Evolutionary conservation across 1,139 yeast genomes (phyloP).

Genomic region (Hanseniaspora sp.): DNA sequence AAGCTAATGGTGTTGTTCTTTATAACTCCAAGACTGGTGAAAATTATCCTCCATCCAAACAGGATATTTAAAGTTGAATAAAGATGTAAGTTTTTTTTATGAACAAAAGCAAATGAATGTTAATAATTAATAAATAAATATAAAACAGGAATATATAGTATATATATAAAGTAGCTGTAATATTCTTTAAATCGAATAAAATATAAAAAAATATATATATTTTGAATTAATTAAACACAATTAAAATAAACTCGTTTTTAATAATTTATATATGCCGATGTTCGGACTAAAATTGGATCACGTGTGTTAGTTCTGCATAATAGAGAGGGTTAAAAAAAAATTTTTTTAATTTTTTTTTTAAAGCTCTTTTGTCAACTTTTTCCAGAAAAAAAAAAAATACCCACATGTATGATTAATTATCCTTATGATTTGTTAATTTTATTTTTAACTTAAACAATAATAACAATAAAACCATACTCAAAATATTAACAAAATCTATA

Average conservation of each 20-base stretch:
- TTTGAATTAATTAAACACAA: no score
- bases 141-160: background rate
- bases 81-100: background rate
- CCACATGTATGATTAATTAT: no score
- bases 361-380: no score
- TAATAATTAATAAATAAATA: background rate
- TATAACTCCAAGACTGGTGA: constrained; percentile 35
- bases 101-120: background rate
- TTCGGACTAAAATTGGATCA: background rate
- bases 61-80: constrained; percentile 4
- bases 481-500: background rate
- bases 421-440: no score
- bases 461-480: background rate
- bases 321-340: no score
- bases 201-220: no score
- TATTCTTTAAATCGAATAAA: no score
- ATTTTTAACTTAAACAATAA: no score
- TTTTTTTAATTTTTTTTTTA: no score
- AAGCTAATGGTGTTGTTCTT: constrained; percentile 41
- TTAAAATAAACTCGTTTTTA: no score
- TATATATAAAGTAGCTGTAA: no score
- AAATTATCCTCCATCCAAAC: constrained; percentile 16
- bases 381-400: no score
- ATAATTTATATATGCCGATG: background rate
- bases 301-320: background rate